Evolutionary conservation across 768 basidiomycete genomes (phyloP).

Genomic region (Kwoniella mangroviensis): DNA sequence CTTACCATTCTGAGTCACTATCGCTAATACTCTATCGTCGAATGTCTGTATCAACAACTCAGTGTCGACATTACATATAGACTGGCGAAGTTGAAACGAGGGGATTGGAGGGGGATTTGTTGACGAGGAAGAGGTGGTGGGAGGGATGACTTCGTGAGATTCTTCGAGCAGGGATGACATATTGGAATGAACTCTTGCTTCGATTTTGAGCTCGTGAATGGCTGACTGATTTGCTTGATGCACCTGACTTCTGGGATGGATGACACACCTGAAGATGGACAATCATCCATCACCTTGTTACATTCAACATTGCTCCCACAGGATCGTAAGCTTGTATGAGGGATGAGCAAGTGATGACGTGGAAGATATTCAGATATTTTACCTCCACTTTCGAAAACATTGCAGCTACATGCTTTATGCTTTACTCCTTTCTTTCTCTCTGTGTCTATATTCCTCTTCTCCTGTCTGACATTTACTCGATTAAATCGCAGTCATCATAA

Average conservation of each 20-base stretch:
- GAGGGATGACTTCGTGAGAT: constrained; percentile 20
- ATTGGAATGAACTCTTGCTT: neutral
- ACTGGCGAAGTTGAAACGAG: constrained; percentile 63
- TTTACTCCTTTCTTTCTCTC: constrained; percentile 18
- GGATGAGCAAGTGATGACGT: constrained; percentile 11
- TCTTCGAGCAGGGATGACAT: constrained; percentile 44
- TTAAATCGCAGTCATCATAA: neutral
- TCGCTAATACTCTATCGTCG: constrained; percentile 78
- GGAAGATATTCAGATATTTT: constrained; percentile 14
- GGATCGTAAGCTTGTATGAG: too few relatives aligned
- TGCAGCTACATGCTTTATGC: constrained; percentile 4
- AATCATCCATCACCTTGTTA: too few relatives aligned
- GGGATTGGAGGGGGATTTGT: constrained; percentile 55
- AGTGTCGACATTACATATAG: constrained; percentile 67
- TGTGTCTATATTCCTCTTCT: constrained; percentile 4
- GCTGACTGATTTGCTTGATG: neutral
- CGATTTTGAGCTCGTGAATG: too few relatives aligned
- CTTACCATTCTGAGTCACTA: constrained; percentile 88
- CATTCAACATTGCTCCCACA: neutral
- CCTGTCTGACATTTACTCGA: neutral
- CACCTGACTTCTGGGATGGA: neutral
- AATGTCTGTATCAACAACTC: constrained; percentile 79
- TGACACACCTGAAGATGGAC: neutral
- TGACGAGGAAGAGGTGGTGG: neutral
- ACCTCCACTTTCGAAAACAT: constrained; percentile 25